Evolutionary conservation across 768 basidiomycete species (phyloP), one percentile per base, ranked within the genome.

Genomic region (Thelephora aurantiotincta): DNA sequence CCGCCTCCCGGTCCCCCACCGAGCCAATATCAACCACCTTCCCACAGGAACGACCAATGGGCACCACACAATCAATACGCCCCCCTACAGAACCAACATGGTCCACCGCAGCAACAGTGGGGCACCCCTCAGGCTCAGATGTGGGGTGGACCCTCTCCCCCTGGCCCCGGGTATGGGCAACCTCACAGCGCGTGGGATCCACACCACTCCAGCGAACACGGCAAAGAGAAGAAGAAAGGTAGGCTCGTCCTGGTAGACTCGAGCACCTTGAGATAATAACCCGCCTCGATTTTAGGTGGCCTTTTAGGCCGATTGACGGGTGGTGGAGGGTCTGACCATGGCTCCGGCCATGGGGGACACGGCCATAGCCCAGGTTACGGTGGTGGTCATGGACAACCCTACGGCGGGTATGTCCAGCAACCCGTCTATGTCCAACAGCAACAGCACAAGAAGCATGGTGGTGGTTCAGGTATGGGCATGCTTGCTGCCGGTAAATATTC

Each of bases 401-500:
- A 22, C 14, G 38, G 38, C 38, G 12, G 38, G 11, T 4, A 41
- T 14, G 18, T 7, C 38, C 38, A 4, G 20, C n/a, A 38, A n/a
- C 4, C 16, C 38, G 38, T 18, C 16, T 41, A 41, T 14, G 9
- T 16, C 38, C 9, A 41, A 14, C 18, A 41, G 7, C 9, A 14
- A 18, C 6, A 41, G 65, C 65, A 58, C 35, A 68, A 64, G 7
- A 68, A 71, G 60, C 74, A 68, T 55, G 62, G 59, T 46, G n/a
- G n/a, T n/a, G n/a, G n/a, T n/a, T n/a, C n/a, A n/a, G 75, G 75
- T 9, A 63, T 66, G 35, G 75, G 77, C 11, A 6, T 30, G 18
- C 42, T 30, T 12, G 13, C 13, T 12, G 45, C 30, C 46, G 35
- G 43, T 43, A 43, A 13, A 7, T 43, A 12, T 30, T 12, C 42